Percentiles rank a stretch among this genome's conserved stretches.
Evolutionary conservation across 257 asterid species (phyloP).

Genomic region (Parsonsia alboflavescens): DNA sequence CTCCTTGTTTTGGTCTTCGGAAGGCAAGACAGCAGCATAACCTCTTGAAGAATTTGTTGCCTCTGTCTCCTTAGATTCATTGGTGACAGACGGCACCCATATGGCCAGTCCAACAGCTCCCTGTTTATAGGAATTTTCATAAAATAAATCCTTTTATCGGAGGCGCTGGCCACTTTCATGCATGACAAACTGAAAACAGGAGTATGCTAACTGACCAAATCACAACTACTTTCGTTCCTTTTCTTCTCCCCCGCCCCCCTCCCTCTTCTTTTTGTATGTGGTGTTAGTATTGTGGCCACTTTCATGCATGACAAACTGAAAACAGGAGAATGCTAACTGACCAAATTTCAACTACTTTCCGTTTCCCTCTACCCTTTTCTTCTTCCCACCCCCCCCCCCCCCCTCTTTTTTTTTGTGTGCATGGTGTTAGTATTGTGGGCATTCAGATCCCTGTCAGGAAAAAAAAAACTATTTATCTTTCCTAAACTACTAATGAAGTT

Average conservation of each 20-base stretch:
- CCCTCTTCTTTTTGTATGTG: neutral
- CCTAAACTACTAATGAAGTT: neutral
- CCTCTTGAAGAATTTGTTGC: constrained; percentile 44
- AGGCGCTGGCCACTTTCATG: neutral
- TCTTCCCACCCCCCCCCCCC: no score
- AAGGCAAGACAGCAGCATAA: constrained; percentile 59
- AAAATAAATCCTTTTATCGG: neutral
- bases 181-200: neutral
- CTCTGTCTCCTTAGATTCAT: constrained; percentile 65
- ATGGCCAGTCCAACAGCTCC: constrained; percentile 99
- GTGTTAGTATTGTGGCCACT: neutral
- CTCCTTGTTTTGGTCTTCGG: constrained; percentile 47
- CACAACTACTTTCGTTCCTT: neutral
- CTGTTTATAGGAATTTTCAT: constrained; percentile 30
- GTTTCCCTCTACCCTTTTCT: no score
- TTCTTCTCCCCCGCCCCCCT: no score
- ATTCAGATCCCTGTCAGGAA: neutral
- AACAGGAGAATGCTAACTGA: neutral
- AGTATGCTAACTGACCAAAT: neutral
- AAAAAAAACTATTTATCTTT: neutral
- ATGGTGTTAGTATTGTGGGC: neutral
- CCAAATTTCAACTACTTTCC: neutral
- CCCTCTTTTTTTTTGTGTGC: neutral
- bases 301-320: neutral
- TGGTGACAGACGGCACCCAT: constrained; percentile 97